Evolutionary conservation across 2,329 filamentous ascomycete species (phyloP).

Genomic region (Metarhizium guizhouense): DNA sequence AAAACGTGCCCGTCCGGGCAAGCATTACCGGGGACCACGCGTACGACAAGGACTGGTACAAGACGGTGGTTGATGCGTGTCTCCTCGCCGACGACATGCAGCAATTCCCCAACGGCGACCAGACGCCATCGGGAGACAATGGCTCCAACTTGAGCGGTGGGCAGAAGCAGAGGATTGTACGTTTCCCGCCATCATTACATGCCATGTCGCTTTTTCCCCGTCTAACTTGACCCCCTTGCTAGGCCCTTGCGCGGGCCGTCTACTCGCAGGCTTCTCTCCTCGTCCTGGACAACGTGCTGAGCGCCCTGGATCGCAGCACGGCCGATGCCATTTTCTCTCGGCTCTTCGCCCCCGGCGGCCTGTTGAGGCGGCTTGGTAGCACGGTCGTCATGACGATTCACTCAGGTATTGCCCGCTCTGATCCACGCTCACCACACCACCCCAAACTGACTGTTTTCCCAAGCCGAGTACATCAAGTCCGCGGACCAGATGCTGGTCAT

Average conservation of each 20-base stretch:
- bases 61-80: slow-evolving; percentile 8
- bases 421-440: no score
- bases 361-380: slow-evolving; percentile 1
- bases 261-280: slow-evolving; percentile 26
- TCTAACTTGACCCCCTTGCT: not conserved
- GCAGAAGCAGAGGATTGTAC: slow-evolving; percentile 24
- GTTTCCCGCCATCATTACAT: not conserved
- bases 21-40: slow-evolving; percentile 14
- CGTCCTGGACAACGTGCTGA: slow-evolving; percentile 7
- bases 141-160: slow-evolving; percentile 29
- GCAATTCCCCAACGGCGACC: slow-evolving; percentile 17
- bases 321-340: slow-evolving; percentile 1
- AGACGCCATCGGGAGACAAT: slow-evolving; percentile 23
- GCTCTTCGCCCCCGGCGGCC: slow-evolving; percentile 2
- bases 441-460: not conserved
- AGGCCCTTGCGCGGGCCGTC: slow-evolving; percentile 31
- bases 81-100: slow-evolving; percentile 17
- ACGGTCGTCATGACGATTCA: slow-evolving; percentile 7
- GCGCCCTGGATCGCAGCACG: slow-evolving; percentile 2
- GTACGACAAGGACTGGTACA: slow-evolving; percentile 13
- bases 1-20: slow-evolving; percentile 14
- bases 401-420: not conserved
- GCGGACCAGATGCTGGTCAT: not conserved
- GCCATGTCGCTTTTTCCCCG: no score
- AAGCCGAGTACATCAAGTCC: not conserved